Conservation (phyloP, 2,329 filamentous ascomycete species). For the Trichophyton simii region DNA sequence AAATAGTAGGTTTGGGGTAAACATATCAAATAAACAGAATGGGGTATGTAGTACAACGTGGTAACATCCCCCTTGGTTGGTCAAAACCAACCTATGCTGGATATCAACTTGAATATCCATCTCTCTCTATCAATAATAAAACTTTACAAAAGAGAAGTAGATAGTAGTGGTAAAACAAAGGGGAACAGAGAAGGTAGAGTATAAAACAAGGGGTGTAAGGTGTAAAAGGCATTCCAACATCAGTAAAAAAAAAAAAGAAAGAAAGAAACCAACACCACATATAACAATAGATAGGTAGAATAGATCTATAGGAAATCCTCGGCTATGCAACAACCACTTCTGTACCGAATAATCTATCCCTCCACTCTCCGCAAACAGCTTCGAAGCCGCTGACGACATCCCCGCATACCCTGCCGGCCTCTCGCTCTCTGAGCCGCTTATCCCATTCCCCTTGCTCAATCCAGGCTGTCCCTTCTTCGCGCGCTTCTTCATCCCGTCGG, state of each 20-base stretch:
- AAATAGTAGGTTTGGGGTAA: no score
- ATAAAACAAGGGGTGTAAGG: neutral
- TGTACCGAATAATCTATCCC: slow-evolving; percentile 55
- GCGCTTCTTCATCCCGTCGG: slow-evolving; percentile 65
- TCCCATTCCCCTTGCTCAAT: slow-evolving; percentile 75
- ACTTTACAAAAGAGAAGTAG: neutral
- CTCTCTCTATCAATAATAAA: neutral
- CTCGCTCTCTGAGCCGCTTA: slow-evolving; percentile 58
- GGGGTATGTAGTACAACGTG: neutral
- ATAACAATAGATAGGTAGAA: neutral
- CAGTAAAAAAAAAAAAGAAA: neutral
- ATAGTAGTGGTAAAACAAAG: neutral
- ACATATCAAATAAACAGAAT: no score
- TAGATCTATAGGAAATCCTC: neutral
- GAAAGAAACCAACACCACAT: neutral
- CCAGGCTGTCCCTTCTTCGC: slow-evolving; percentile 72
- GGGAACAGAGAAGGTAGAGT: neutral
- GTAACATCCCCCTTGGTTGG: neutral
- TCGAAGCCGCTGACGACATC: slow-evolving; percentile 90
- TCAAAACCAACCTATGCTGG: neutral
- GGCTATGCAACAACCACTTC: slow-evolving; percentile 19
- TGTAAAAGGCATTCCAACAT: neutral
- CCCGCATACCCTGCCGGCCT: slow-evolving; percentile 70
- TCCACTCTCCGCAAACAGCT: slow-evolving; percentile 74
- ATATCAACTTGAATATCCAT: neutral